phyloP scores from a whole-genome alignment of 2,329 filamentous ascomycete species.

The Claviceps sp. region DNA sequence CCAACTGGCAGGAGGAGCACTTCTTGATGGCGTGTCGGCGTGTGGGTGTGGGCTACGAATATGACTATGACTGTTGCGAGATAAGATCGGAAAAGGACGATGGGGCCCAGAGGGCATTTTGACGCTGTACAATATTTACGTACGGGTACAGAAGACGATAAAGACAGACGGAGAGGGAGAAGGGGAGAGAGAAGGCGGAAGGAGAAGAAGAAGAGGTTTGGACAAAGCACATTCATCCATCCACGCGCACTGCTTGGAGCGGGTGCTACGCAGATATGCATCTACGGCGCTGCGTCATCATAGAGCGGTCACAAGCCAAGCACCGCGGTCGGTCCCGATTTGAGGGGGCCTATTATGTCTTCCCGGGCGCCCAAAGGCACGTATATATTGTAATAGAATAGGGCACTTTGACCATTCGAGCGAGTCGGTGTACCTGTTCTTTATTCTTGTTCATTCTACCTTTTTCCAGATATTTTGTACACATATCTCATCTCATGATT shows the following conservation, averaged over 20 bases:
- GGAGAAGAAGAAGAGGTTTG: neutral
- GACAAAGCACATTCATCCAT: constrained; percentile 4
- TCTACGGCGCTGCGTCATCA: constrained; percentile 13
- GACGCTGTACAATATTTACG: too few relatives aligned
- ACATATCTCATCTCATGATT: too few relatives aligned
- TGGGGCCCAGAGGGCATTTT: neutral
- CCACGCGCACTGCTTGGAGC: neutral
- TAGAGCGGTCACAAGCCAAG: constrained; percentile 14
- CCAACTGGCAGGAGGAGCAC: neutral
- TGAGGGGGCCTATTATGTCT: neutral
- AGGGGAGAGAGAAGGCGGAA: neutral
- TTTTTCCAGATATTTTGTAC: neutral
- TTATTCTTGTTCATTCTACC: neutral
- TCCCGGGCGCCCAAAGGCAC: constrained; percentile 2
- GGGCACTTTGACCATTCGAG: neutral
- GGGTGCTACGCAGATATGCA: constrained; percentile 1
- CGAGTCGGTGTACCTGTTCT: neutral
- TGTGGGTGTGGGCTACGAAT: neutral
- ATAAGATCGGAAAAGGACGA: neutral
- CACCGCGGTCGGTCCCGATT: neutral
- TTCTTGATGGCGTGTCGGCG: neutral
- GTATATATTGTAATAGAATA: constrained; percentile 3
- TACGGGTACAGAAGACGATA: neutral
- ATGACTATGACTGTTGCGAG: neutral
- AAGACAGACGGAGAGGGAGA: neutral